These are phyloP conservation scores for Ramularia endophylla DNA, from an alignment of 2,329 filamentous ascomycete species.

Conservation along the genomic window DNA sequence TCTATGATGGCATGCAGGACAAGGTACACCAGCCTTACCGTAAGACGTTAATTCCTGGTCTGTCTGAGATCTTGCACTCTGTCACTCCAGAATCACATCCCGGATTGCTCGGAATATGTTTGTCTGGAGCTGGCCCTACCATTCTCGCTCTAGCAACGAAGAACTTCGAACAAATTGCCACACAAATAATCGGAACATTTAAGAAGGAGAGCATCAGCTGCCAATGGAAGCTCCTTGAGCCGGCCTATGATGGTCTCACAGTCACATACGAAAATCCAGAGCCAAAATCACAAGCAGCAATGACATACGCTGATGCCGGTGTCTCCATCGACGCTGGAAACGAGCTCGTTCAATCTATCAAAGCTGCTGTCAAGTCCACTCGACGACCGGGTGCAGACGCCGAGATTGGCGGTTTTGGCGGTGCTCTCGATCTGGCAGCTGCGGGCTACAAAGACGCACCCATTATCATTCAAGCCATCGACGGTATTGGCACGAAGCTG, in stretches of 20 bases:
- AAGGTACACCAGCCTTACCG: constrained; percentile 97
- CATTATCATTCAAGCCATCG: constrained; percentile 86
- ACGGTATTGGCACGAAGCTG: constrained; percentile 94
- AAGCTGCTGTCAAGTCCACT: constrained; percentile 79
- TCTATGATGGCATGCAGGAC: constrained; percentile 98
- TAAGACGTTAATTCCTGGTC: constrained; percentile 81
- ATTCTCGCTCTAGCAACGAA: constrained; percentile 87
- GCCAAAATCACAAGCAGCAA: constrained; percentile 19
- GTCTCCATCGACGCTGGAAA: constrained; percentile 95
- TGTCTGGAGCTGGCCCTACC: constrained; percentile 91
- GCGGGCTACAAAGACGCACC: constrained; percentile 71
- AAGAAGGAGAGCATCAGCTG: constrained; percentile 67
- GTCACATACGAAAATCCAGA: constrained; percentile 26
- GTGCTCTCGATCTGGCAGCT: constrained; percentile 69
- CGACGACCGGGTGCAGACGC: constrained; percentile 81
- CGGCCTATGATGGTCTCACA: constrained; percentile 63
- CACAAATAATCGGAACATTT: constrained; percentile 63
- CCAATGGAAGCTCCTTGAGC: constrained; percentile 81
- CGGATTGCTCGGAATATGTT: constrained; percentile 85
- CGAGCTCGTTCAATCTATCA: constrained; percentile 86
- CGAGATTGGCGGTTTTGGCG: constrained; percentile 92
- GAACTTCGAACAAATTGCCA: constrained; percentile 82
- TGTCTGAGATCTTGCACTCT: constrained; percentile 83
- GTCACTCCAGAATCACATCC: constrained; percentile 84
- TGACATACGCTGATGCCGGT: constrained; percentile 90